phyloP scores from a whole-genome alignment of 2,329 filamentous ascomycete genomes.

The Fusarium stilboides region DNA sequence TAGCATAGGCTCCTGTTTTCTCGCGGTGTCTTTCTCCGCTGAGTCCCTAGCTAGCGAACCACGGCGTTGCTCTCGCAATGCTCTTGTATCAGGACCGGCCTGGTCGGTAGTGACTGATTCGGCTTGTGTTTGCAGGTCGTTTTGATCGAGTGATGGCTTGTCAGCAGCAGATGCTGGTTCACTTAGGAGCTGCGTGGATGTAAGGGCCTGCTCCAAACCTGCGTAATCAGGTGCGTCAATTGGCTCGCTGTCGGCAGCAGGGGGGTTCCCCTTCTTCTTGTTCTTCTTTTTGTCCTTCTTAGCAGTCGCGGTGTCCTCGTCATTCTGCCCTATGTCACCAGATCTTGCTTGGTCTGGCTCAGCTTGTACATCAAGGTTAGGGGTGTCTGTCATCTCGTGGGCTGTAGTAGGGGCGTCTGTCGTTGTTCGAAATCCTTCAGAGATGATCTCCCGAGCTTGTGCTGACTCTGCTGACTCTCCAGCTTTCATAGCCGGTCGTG shows the following conservation, averaged over 20 bases:
- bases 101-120: neutral
- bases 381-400: neutral
- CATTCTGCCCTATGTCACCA: neutral
- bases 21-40: conserved; percentile 1
- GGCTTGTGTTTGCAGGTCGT: neutral
- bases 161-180: neutral
- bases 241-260: neutral
- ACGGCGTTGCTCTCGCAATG: neutral
- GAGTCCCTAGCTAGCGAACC: neutral
- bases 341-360: conserved; percentile 1
- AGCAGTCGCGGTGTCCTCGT: neutral
- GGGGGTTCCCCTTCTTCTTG: conserved; percentile 28
- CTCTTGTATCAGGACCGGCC: neutral
- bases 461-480: neutral
- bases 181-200: neutral
- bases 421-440: neutral
- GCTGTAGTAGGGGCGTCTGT: neutral
- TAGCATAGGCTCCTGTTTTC: conserved; percentile 11
- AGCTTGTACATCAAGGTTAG: neutral
- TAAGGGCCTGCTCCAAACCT: neutral
- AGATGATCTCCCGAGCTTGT: neutral
- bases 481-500: neutral
- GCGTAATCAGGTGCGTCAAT: neutral
- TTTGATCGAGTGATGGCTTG: neutral
- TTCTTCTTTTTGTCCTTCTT: conserved; percentile 41